phyloP scores from a whole-genome alignment of 1,284 basidiomycete species.

The Sporisorium exsertum region DNA sequence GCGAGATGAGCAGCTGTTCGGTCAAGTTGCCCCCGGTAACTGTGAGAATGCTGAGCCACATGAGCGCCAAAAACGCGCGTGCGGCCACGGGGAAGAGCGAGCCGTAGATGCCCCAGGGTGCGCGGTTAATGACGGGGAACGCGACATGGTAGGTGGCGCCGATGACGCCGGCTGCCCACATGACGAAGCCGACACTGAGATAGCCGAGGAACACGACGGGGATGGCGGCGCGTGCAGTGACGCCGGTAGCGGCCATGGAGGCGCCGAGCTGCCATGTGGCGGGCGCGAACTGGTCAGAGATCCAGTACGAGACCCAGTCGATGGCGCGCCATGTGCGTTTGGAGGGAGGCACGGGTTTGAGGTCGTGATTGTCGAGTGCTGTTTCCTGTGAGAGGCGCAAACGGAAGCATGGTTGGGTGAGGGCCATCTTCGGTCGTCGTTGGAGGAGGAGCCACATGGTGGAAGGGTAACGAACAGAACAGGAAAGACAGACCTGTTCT shows the following conservation, averaged over 20 bases:
- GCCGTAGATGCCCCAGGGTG: conserved; percentile 33
- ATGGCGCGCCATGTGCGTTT: conserved; percentile 22
- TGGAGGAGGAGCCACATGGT: conserved; percentile 9
- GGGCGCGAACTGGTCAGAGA: conserved; percentile 39
- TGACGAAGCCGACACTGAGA: conserved; percentile 31
- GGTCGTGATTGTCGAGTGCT: conserved; percentile 33
- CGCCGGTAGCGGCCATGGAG: conserved; percentile 30
- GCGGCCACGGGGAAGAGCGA: conserved; percentile 24
- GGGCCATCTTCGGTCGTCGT: not conserved
- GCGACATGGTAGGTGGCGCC: conserved; percentile 37
- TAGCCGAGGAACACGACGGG: conserved; percentile 31
- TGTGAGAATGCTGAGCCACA: conserved; percentile 38
- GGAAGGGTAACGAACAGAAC: not conserved
- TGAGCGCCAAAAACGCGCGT: conserved; percentile 21
- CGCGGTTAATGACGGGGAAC: conserved; percentile 38
- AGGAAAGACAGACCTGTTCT: not conserved
- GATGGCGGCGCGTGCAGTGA: conserved; percentile 29
- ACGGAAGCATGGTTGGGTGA: conserved; percentile 6
- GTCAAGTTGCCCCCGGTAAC: conserved; percentile 24
- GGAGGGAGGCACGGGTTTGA: conserved; percentile 15
- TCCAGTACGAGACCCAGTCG: conserved; percentile 40
- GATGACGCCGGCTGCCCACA: conserved; percentile 33
- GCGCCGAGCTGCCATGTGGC: conserved; percentile 38
- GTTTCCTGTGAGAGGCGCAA: conserved; percentile 34
- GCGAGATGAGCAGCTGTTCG: conserved; percentile 23